Conservation (phyloP, 2,329 filamentous ascomycete species). For the Esteya vermicola region DNA sequence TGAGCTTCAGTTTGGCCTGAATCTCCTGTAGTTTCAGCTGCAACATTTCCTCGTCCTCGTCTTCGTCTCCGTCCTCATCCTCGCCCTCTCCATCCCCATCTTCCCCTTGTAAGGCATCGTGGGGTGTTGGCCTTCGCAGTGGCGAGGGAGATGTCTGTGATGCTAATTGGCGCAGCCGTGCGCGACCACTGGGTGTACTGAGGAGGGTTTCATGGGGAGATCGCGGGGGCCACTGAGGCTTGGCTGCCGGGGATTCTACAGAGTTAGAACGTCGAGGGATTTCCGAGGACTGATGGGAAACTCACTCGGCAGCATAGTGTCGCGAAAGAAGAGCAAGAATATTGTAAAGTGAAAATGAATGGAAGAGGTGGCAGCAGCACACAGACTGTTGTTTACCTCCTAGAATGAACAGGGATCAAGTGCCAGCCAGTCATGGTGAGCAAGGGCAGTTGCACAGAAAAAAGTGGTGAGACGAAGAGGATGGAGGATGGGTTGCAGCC, state of each 20-base stretch:
- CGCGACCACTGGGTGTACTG: conserved; percentile 64
- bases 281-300: not conserved
- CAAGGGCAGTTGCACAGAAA: not conserved
- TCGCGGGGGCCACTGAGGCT: conserved; percentile 48
- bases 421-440: not conserved
- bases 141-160: conserved; percentile 54
- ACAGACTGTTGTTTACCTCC: too few relatives aligned
- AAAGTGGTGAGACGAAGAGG: not conserved
- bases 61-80: conserved; percentile 34
- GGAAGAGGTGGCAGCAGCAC: too few relatives aligned
- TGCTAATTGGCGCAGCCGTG: conserved; percentile 53
- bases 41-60: conserved; percentile 81
- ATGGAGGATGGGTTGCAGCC: not conserved
- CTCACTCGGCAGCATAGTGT: conserved; percentile 9
- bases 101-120: conserved; percentile 11
- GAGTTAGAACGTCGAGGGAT: not conserved
- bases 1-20: conserved; percentile 73
- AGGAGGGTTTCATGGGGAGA: conserved; percentile 51
- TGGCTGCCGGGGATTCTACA: conserved; percentile 14
- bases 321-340: not conserved
- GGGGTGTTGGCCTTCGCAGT: conserved; percentile 29
- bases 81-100: conserved; percentile 15
- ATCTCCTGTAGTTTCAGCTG: conserved; percentile 79
- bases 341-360: too few relatives aligned
- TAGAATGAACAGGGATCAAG: too few relatives aligned